Evolutionary conservation across 306 rosid genomes (phyloP).

Genomic region (Quillaja saponaria): DNA sequence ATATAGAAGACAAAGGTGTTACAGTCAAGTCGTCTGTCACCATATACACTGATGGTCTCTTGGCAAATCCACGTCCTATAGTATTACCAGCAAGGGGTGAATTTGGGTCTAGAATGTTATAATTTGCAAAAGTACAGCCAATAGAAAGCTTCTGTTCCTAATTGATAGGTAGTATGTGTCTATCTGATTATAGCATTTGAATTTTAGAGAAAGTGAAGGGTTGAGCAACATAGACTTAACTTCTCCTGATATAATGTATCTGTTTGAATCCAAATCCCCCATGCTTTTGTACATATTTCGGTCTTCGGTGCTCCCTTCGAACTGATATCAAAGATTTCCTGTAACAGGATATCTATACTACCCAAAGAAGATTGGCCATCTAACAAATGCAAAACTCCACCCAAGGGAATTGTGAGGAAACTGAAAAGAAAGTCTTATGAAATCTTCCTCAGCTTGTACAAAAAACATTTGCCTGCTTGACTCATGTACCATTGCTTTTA

Average conservation of each 20-base stretch:
- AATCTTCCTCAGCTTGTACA: too few species aligned
- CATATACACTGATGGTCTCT: background rate
- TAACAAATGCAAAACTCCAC: conserved; percentile 13
- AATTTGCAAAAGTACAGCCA: too few species aligned
- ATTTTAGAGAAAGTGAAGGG: background rate
- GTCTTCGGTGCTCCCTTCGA: too few species aligned
- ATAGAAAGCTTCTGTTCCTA: too few species aligned
- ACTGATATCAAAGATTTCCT: too few species aligned
- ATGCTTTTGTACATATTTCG: background rate
- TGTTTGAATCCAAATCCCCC: background rate
- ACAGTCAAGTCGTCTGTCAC: conserved; percentile 4
- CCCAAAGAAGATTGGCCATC: background rate
- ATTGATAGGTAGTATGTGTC: background rate
- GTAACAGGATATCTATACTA: conserved; percentile 22
- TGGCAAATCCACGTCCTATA: background rate
- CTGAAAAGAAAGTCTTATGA: background rate
- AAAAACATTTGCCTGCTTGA: too few species aligned
- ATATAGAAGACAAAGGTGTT: background rate
- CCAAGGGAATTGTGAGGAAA: conserved; percentile 13
- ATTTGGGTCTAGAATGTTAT: background rate
- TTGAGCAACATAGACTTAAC: background rate
- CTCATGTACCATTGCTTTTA: too few species aligned
- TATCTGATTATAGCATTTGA: conserved; percentile 1
- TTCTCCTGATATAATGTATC: background rate
- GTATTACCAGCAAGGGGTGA: background rate